Evolutionary conservation across 2,329 filamentous ascomycete genomes (phyloP).

Genomic region (Emericellopsis cladophorae): DNA sequence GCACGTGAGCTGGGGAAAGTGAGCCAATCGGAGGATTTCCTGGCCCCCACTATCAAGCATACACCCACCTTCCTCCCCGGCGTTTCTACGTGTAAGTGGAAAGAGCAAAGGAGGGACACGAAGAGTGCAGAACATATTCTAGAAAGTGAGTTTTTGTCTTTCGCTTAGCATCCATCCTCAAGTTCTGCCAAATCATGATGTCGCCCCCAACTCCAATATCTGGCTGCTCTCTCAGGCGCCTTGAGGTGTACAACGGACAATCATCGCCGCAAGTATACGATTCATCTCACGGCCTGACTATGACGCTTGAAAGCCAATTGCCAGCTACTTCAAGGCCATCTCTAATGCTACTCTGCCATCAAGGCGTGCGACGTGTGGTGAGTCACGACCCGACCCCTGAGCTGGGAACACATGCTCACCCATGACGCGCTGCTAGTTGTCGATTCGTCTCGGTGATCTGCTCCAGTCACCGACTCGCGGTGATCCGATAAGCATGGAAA

Average conservation of each 20-base stretch:
- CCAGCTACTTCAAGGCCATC: constrained; percentile 1
- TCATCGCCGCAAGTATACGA: constrained; percentile 8
- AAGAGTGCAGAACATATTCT: too few species aligned
- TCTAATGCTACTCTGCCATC: constrained; percentile 14
- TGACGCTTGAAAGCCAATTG: constrained; percentile 1
- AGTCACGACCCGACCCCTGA: background rate
- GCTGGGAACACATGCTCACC: too few species aligned
- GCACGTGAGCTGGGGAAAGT: background rate
- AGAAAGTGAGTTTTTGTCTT: too few species aligned
- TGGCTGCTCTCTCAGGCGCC: constrained; percentile 13
- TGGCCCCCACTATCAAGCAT: background rate
- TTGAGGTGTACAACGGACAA: constrained; percentile 14
- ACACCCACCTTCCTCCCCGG: background rate
- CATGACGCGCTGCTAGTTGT: constrained; percentile 9
- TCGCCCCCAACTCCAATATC: constrained; percentile 16
- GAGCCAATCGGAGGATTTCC: constrained; percentile 1
- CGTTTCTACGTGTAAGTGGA: too few species aligned
- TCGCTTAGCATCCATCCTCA: too few species aligned
- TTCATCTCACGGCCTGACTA: constrained; percentile 3
- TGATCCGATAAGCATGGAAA: constrained; percentile 11
- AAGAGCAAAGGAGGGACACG: too few species aligned
- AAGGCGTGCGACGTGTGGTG: constrained; percentile 12
- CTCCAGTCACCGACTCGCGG: constrained; percentile 1
- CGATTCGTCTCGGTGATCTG: constrained; percentile 15
- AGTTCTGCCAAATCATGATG: constrained; percentile 7